Evolutionary conservation across 2,329 filamentous ascomycete species (phyloP).

Genomic region (Ascochyta pisi): DNA sequence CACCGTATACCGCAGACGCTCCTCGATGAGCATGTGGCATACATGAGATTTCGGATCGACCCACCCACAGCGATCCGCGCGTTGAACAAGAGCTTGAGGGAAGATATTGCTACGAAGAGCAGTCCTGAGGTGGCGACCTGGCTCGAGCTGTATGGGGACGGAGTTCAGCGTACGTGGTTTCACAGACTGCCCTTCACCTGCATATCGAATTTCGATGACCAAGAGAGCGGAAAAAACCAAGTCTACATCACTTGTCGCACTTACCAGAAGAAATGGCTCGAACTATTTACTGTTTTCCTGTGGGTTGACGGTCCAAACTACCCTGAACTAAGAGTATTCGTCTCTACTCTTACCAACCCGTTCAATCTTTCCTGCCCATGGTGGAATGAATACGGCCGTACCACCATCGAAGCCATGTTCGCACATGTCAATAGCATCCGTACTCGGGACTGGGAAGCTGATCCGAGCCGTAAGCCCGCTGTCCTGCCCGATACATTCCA

Average conservation of each 20-base stretch:
- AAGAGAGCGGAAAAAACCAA: not conserved
- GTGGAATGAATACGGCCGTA: constrained; percentile 22
- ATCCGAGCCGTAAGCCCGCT: constrained; percentile 21
- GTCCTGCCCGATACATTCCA: constrained; percentile 36
- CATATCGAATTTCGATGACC: constrained; percentile 3
- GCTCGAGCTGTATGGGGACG: constrained; percentile 31
- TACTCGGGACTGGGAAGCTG: constrained; percentile 31
- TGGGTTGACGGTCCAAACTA: not conserved
- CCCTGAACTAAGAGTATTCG: constrained; percentile 9
- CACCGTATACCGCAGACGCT: constrained; percentile 25
- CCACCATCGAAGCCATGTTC: constrained; percentile 29
- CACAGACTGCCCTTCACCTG: not conserved
- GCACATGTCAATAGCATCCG: constrained; percentile 27
- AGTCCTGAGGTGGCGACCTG: constrained; percentile 26
- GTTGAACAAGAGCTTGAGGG: constrained; percentile 27
- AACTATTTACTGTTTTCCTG: constrained; percentile 23
- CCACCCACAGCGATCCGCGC: constrained; percentile 27
- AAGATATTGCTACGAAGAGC: constrained; percentile 9
- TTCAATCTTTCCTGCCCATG: not conserved
- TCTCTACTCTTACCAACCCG: not conserved
- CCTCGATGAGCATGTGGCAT: constrained; percentile 32
- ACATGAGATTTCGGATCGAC: constrained; percentile 28
- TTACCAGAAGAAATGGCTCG: constrained; percentile 26
- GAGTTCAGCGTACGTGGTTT: not conserved
- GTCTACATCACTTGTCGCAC: constrained; percentile 19